Percentiles rank a stretch among this genome's conserved stretches.
phyloP scores from a whole-genome alignment of 306 rosid species.

The Pterocarpus santalinus region DNA sequence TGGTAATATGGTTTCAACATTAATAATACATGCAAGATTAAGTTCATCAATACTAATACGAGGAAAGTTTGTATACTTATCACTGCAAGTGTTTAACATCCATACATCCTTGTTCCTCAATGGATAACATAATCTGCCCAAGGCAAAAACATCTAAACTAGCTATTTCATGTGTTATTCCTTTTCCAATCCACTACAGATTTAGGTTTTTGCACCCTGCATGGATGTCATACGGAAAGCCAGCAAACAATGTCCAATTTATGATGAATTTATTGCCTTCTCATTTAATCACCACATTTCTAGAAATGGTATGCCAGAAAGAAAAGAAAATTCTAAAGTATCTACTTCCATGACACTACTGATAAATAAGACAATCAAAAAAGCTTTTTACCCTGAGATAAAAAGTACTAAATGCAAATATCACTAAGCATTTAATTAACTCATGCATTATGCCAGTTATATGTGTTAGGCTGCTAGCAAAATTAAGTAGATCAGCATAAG shows the following conservation, averaged over 20 bases:
- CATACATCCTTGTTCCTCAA: neutral
- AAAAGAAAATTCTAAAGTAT: neutral
- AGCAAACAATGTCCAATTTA: conserved; percentile 30
- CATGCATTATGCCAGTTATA: conserved; percentile 26
- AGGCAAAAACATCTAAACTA: conserved; percentile 5
- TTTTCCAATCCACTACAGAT: conserved; percentile 19
- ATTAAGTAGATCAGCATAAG: conserved; percentile 8
- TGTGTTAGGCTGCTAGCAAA: conserved; percentile 21
- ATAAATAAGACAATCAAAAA: neutral
- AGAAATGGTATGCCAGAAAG: conserved; percentile 34
- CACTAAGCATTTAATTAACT: neutral
- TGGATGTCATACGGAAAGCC: conserved; percentile 23
- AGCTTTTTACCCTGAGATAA: conserved; percentile 6
- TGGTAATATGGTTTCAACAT: conserved; percentile 31
- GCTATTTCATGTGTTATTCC: neutral
- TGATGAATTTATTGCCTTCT: neutral
- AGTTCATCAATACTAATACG: neutral
- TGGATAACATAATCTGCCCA: conserved; percentile 20
- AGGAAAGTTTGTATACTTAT: conserved; percentile 5
- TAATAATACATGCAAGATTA: too few relatives aligned
- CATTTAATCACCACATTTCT: conserved; percentile 38
- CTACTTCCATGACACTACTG: neutral
- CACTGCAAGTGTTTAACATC: neutral
- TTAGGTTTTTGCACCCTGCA: conserved; percentile 31
- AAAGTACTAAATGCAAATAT: neutral